A percentile compares a stretch with the other conserved stretches of the same genome.
phyloP scores from a whole-genome alignment of 2,329 filamentous ascomycete species.

The Curvularia verruculosa region DNA sequence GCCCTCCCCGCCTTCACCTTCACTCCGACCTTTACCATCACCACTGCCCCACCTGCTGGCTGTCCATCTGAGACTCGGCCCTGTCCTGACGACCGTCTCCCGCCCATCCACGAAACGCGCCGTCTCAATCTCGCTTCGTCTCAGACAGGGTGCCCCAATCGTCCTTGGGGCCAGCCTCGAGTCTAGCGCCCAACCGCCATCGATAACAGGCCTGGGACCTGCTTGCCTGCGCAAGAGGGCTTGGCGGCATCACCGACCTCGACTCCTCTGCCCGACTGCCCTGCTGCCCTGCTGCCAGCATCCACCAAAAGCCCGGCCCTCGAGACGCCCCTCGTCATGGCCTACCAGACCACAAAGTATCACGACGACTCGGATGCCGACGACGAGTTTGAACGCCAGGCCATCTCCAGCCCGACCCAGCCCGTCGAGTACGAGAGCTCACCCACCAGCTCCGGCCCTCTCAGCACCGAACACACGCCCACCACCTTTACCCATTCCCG shows the following conservation, averaged over 20 bases:
- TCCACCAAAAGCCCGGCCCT: not conserved
- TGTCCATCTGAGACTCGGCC: constrained; percentile 32
- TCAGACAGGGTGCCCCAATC: constrained; percentile 39
- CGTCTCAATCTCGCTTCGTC: constrained; percentile 49
- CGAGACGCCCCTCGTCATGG: constrained; percentile 30
- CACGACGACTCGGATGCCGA: constrained; percentile 75
- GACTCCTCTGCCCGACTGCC: constrained; percentile 14
- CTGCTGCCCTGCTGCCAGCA: constrained; percentile 1
- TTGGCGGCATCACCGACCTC: constrained; percentile 32
- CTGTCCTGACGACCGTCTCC: constrained; percentile 19
- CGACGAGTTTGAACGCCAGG: constrained; percentile 80
- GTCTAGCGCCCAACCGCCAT: constrained; percentile 21
- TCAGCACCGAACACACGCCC: constrained; percentile 75
- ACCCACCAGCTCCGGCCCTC: constrained; percentile 73
- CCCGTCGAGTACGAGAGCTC: constrained; percentile 70
- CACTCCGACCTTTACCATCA: constrained; percentile 1
- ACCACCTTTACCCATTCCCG: constrained; percentile 74
- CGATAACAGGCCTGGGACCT: constrained; percentile 23
- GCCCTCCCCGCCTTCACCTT: constrained; percentile 10
- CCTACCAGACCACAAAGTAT: constrained; percentile 60
- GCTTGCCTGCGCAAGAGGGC: constrained; percentile 22
- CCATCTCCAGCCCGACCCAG: constrained; percentile 67
- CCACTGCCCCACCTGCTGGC: constrained; percentile 12
- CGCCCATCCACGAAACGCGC: constrained; percentile 36
- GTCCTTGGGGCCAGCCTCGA: constrained; percentile 22